Conservation (phyloP, 768 basidiomycete species). For the Pisolithus sp. region DNA sequence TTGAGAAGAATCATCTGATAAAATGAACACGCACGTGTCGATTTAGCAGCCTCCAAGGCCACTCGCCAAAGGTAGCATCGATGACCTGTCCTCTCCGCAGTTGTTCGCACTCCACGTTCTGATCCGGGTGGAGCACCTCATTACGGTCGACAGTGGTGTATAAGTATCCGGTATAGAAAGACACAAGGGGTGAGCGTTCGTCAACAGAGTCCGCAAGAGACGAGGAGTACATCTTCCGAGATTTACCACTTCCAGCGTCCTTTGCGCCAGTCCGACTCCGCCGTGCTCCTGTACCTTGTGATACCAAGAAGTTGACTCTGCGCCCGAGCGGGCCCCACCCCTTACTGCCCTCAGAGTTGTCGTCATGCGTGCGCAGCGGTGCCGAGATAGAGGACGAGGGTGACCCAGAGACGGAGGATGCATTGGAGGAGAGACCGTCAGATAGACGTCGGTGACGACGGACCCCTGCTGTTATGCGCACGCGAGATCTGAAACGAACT, state of each 20-base stretch:
- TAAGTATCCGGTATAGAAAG: constrained; percentile 16
- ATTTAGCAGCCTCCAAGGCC: constrained; percentile 68
- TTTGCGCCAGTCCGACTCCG: not conserved
- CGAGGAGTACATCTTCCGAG: constrained; percentile 4
- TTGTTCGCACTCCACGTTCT: constrained; percentile 27
- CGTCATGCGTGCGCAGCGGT: constrained; percentile 53
- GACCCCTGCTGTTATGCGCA: constrained; percentile 70
- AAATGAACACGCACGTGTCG: constrained; percentile 45
- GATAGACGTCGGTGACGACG: constrained; percentile 37
- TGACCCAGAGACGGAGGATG: constrained; percentile 50
- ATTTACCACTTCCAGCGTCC: not conserved
- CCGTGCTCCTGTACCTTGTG: constrained; percentile 3
- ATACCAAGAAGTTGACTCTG: constrained; percentile 37
- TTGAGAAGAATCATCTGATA: not conserved
- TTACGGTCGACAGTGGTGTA: constrained; percentile 7
- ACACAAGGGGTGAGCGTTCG: constrained; percentile 38
- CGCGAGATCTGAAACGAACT: constrained; percentile 68
- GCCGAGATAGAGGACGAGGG: constrained; percentile 79
- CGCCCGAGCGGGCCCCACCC: constrained; percentile 59
- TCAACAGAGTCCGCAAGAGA: constrained; percentile 11
- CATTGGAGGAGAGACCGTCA: constrained; percentile 18
- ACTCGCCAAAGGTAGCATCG: constrained; percentile 53
- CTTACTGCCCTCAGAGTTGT: constrained; percentile 37
- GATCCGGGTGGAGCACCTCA: constrained; percentile 15
- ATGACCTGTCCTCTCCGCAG: constrained; percentile 38